Conservation (phyloP, 768 basidiomycete genomes). For the Suillus decipiens region DNA sequence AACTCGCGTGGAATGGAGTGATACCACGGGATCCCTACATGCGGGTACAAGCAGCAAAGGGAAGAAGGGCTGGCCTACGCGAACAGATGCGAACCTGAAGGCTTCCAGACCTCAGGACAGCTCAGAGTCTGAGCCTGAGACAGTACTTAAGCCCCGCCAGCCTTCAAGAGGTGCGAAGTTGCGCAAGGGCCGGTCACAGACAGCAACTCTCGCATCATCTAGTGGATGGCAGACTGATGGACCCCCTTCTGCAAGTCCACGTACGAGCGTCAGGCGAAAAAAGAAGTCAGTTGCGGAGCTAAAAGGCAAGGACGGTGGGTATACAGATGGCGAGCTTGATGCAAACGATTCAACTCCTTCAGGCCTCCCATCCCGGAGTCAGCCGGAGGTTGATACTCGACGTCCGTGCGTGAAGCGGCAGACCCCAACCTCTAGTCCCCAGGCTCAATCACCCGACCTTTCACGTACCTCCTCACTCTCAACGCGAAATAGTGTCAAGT, state of each 20-base stretch:
- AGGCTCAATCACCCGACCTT: not conserved
- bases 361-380: not conserved
- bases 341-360: not conserved
- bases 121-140: constrained; percentile 22
- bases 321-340: constrained; percentile 30
- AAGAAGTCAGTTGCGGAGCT: constrained; percentile 26
- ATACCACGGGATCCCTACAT: not conserved
- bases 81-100: constrained; percentile 27
- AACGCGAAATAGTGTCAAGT: constrained; percentile 1
- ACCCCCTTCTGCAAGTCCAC: constrained; percentile 10
- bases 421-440: not conserved
- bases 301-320: constrained; percentile 27
- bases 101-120: constrained; percentile 5
- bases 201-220: not conserved
- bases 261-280: constrained; percentile 13
- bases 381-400: not conserved
- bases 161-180: constrained; percentile 13
- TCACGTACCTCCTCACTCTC: constrained; percentile 14
- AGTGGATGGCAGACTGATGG: constrained; percentile 25
- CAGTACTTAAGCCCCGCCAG: not conserved
- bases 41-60: not conserved
- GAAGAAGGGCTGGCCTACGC: constrained; percentile 27
- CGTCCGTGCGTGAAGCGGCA: not conserved
- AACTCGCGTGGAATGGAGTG: constrained; percentile 18
- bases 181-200: constrained; percentile 14